Evolutionary conservation across 192 early-diverging fungal species (phyloP).

Genomic region (Pilaira anomala): DNA sequence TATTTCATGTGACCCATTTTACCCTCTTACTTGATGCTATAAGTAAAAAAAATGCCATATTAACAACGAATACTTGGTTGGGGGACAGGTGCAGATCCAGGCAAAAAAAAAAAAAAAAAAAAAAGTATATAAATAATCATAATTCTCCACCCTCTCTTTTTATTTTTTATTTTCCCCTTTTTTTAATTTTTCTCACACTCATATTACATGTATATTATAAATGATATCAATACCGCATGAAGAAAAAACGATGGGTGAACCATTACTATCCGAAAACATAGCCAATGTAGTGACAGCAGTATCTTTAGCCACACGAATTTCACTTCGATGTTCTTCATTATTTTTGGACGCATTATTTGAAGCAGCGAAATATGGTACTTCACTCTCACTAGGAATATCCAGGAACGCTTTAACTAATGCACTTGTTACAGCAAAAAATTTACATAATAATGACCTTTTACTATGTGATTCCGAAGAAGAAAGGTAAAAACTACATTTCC

Average conservation of each 20-base stretch:
- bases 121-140: neutral
- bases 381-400: conserved; percentile 53
- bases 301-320: conserved; percentile 59
- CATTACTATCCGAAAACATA: conserved; percentile 55
- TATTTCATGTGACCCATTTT: too few species aligned
- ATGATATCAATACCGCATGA: neutral
- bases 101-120: too few species aligned
- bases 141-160: neutral
- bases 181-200: neutral
- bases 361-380: conserved; percentile 57
- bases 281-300: conserved; percentile 62
- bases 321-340: conserved; percentile 54
- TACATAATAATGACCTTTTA: conserved; percentile 32
- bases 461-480: neutral
- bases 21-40: too few species aligned
- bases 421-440: conserved; percentile 54
- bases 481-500: neutral
- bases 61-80: too few species aligned
- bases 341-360: conserved; percentile 61
- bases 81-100: too few species aligned
- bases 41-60: too few species aligned
- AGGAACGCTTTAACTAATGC: conserved; percentile 55
- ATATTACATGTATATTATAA: neutral
- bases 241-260: neutral
- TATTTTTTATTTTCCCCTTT: neutral